phyloP scores from a whole-genome alignment of 176 grass and related monocot species.

The Lolium perenne region DNA sequence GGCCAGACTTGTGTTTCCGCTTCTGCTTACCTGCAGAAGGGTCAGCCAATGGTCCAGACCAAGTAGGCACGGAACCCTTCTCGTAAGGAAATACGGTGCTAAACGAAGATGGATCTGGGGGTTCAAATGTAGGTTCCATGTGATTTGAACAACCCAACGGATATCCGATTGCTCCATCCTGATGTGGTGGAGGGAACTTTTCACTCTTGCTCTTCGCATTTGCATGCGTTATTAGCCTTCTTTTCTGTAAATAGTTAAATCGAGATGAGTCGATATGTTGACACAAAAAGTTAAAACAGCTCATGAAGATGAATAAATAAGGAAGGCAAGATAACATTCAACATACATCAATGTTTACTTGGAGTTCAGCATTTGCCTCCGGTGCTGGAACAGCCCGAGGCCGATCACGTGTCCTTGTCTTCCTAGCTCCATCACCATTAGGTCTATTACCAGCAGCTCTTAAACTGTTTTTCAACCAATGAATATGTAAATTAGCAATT shows the following conservation, averaged over 20 bases:
- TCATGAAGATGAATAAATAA: constrained; percentile 16
- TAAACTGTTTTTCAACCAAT: constrained; percentile 53
- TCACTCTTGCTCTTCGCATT: constrained; percentile 96
- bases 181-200: constrained; percentile 89
- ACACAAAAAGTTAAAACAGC: background rate
- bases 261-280: background rate
- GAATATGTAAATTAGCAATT: constrained; percentile 30
- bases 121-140: constrained; percentile 75
- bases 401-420: constrained; percentile 73
- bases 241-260: constrained; percentile 53
- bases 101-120: constrained; percentile 68
- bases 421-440: constrained; percentile 73
- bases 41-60: constrained; percentile 78
- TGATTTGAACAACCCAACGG: constrained; percentile 83
- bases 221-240: constrained; percentile 79
- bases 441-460: constrained; percentile 68
- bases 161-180: constrained; percentile 73
- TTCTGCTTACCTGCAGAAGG: constrained; percentile 64
- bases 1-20: constrained; percentile 69
- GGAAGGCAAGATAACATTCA: constrained; percentile 15
- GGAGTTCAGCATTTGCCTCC: constrained; percentile 87
- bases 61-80: constrained; percentile 61
- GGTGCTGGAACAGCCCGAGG: constrained; percentile 77
- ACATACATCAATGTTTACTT: constrained; percentile 88
- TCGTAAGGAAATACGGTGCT: constrained; percentile 81